Percentiles rank a stretch among this genome's conserved stretches.
Conservation (phyloP, 2,329 filamentous ascomycete genomes). For the Chaetoscypha palmicola region DNA sequence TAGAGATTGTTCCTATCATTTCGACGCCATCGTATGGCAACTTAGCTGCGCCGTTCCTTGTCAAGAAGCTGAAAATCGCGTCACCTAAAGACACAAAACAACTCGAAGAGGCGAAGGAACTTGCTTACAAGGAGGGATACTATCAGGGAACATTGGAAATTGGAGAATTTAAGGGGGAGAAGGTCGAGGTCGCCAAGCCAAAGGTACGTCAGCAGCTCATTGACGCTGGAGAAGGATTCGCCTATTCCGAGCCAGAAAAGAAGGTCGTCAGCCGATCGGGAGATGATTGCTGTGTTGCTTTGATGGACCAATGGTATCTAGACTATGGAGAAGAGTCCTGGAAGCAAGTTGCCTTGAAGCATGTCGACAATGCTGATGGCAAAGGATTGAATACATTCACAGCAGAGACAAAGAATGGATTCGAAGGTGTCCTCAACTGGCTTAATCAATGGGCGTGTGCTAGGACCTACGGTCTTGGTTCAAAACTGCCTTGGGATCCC, state of each 20-base stretch:
- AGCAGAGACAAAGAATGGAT: constrained; percentile 69
- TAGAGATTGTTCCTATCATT: constrained; percentile 84
- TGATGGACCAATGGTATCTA: constrained; percentile 96
- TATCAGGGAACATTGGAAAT: constrained; percentile 89
- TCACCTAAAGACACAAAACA: constrained; percentile 92
- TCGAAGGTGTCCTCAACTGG: constrained; percentile 84
- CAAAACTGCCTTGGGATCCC: constrained; percentile 89
- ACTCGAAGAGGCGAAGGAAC: constrained; percentile 87
- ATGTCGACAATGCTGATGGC: constrained; percentile 60
- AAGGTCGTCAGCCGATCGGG: constrained; percentile 82
- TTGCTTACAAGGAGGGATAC: constrained; percentile 95
- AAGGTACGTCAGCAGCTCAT: constrained; percentile 75
- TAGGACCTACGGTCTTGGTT: constrained; percentile 84
- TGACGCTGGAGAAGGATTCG: constrained; percentile 72
- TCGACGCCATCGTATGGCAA: constrained; percentile 83
- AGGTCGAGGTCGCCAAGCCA: constrained; percentile 80
- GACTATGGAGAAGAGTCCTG: constrained; percentile 91
- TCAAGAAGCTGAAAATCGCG: constrained; percentile 91
- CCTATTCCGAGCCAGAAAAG: constrained; percentile 88
- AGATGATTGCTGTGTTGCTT: constrained; percentile 87
- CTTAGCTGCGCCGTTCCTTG: constrained; percentile 72
- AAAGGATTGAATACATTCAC: constrained; percentile 72
- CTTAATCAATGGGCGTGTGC: constrained; percentile 94
- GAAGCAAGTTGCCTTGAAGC: constrained; percentile 67
- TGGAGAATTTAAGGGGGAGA: constrained; percentile 80